phyloP scores from a whole-genome alignment of 2,329 filamentous ascomycete genomes.

The Trichoderma gracile region DNA sequence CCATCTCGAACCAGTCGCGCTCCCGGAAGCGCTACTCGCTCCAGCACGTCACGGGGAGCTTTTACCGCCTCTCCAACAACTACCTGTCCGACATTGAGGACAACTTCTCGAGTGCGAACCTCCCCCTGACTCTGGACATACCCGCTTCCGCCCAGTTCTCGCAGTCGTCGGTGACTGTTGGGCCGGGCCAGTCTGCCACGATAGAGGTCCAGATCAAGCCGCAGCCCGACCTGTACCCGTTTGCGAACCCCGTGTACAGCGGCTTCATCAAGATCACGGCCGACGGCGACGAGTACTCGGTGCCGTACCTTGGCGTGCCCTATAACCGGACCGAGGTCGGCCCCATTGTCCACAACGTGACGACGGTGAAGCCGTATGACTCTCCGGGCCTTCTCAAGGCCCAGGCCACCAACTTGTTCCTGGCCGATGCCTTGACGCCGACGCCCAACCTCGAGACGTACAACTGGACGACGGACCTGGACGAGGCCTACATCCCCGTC shows the following conservation, averaged over 20 bases:
- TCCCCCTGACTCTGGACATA: background rate
- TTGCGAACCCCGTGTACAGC: background rate
- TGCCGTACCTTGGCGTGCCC: conserved; percentile 10
- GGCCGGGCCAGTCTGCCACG: conserved; percentile 1
- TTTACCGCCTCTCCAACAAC: background rate
- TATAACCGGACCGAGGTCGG: conserved; percentile 1
- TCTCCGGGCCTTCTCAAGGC: background rate
- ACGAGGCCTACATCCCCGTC: background rate
- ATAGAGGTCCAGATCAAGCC: conserved; percentile 9
- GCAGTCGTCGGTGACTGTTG: background rate
- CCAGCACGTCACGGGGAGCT: background rate
- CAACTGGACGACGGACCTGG: background rate
- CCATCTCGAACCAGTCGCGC: conserved; percentile 18
- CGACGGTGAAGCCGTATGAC: background rate
- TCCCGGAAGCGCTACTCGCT: conserved; percentile 6
- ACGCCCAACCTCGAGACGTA: conserved; percentile 10
- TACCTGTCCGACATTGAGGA: background rate
- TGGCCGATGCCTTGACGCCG: background rate
- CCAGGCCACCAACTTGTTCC: background rate
- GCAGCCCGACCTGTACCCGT: conserved; percentile 5
- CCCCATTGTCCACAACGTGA: conserved; percentile 7
- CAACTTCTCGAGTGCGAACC: background rate
- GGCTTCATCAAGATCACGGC: conserved; percentile 2
- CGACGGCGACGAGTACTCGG: background rate
- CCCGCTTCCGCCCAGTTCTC: conserved; percentile 10